These are phyloP conservation scores for Kwoniella dejecticola DNA, from an alignment of 768 basidiomycete species.

Conservation along the genomic window DNA sequence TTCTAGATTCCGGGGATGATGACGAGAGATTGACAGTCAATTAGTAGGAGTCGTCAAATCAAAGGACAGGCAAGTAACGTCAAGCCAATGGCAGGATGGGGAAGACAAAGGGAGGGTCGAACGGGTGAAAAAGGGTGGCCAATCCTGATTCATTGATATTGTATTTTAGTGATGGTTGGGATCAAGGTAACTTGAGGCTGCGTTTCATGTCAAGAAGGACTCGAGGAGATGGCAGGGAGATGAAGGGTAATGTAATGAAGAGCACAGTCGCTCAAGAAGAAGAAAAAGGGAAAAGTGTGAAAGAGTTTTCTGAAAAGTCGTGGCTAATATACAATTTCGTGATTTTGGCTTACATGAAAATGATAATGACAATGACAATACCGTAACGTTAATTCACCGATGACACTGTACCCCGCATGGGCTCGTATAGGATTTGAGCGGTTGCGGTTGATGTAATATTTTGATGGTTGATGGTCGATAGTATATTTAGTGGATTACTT, in stretches of 20 bases:
- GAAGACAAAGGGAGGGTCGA: neutral
- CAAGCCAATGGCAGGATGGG: too few species aligned
- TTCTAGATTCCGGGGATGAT: too few species aligned
- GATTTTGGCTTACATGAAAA: constrained; percentile 2
- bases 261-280: constrained; percentile 1
- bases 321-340: neutral
- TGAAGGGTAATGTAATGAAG: neutral
- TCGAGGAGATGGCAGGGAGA: neutral
- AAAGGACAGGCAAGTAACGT: neutral
- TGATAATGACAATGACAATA: neutral
- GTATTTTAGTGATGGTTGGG: neutral
- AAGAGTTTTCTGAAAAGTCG: neutral
- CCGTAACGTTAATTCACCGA: too few species aligned
- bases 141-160: too few species aligned
- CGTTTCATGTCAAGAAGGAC: neutral
- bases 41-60: neutral
- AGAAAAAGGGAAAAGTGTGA: neutral
- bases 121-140: neutral
- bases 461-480: too few species aligned
- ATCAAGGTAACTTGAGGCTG: neutral
- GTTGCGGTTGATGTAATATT: neutral
- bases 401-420: too few species aligned
- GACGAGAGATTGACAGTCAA: neutral
- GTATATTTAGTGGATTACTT: too few species aligned
- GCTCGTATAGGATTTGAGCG: too few species aligned